These are phyloP conservation scores for Talaromyces nanjingensis DNA, from an alignment of 495 filamentous ascomycete genomes.

Conservation along the genomic window DNA sequence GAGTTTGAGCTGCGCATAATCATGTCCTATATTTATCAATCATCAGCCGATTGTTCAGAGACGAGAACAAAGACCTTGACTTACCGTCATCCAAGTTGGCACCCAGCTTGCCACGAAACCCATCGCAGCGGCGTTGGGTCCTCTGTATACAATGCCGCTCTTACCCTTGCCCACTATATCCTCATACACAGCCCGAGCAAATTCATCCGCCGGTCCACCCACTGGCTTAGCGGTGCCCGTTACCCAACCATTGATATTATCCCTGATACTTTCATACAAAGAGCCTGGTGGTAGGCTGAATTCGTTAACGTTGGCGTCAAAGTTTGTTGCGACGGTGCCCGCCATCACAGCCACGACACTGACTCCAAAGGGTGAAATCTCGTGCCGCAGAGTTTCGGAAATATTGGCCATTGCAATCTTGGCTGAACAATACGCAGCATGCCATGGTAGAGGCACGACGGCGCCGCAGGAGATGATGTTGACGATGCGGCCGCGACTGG, in stretches of 20 bases:
- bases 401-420: conserved; percentile 25
- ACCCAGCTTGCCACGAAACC: background rate
- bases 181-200: background rate
- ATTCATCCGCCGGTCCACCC: background rate
- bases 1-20: background rate
- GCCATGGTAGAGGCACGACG: conserved; percentile 11
- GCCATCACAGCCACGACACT: conserved; percentile 21
- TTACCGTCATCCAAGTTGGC: background rate
- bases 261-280: conserved; percentile 14
- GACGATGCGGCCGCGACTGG: conserved; percentile 10
- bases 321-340: conserved; percentile 16
- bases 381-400: conserved; percentile 31
- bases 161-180: background rate
- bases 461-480: conserved; percentile 41
- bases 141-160: background rate
- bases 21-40: background rate
- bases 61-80: background rate
- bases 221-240: background rate
- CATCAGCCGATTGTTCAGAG: background rate
- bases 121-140: background rate
- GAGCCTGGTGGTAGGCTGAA: conserved; percentile 14
- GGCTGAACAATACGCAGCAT: conserved; percentile 21
- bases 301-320: conserved; percentile 11
- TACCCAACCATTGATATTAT: conserved; percentile 8
- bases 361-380: conserved; percentile 33